Percentiles rank a stretch among this genome's conserved stretches.
phyloP scores from a whole-genome alignment of 768 basidiomycete species.

The Phaeotremella fagi region DNA sequence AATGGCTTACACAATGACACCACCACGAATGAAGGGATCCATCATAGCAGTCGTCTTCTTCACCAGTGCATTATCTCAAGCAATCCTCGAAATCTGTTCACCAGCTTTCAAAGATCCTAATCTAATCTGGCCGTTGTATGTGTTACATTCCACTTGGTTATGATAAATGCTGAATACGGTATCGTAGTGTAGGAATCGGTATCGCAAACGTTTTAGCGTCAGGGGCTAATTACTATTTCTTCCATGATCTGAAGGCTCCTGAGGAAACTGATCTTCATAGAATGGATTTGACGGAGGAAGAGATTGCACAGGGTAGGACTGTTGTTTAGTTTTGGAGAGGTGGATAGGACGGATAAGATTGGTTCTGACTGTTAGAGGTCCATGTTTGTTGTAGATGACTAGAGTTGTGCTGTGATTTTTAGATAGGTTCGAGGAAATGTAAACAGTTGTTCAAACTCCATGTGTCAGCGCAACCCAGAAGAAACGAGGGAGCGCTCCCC shows the following conservation, averaged over 20 bases:
- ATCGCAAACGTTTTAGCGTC: slow-evolving; percentile 6
- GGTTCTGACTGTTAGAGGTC: no score
- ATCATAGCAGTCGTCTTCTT: slow-evolving; percentile 39
- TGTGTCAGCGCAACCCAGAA: no score
- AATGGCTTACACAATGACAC: slow-evolving; percentile 38
- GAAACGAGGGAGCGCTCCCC: no score
- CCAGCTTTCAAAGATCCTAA: slow-evolving; percentile 36
- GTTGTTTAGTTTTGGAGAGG: not conserved
- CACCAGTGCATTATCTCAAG: slow-evolving; percentile 37
- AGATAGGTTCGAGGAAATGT: no score
- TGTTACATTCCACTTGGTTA: not conserved
- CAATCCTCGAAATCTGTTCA: slow-evolving; percentile 22
- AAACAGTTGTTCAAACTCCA: no score
- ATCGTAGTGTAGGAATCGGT: slow-evolving; percentile 4
- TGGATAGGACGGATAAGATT: no score
- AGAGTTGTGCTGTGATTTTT: no score
- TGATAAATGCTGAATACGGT: not conserved
- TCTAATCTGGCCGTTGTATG: slow-evolving; percentile 33
- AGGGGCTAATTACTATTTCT: slow-evolving; percentile 3
- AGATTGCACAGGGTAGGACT: slow-evolving; percentile 4
- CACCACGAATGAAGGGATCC: slow-evolving; percentile 36
- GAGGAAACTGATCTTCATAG: slow-evolving; percentile 7
- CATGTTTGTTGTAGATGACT: no score
- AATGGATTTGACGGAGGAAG: slow-evolving; percentile 12
- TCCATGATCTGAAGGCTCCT: slow-evolving; percentile 5